Base-by-base conservation (phyloP, 306 rosid genomes). In the Cucurbita argyrosperma region DNA sequence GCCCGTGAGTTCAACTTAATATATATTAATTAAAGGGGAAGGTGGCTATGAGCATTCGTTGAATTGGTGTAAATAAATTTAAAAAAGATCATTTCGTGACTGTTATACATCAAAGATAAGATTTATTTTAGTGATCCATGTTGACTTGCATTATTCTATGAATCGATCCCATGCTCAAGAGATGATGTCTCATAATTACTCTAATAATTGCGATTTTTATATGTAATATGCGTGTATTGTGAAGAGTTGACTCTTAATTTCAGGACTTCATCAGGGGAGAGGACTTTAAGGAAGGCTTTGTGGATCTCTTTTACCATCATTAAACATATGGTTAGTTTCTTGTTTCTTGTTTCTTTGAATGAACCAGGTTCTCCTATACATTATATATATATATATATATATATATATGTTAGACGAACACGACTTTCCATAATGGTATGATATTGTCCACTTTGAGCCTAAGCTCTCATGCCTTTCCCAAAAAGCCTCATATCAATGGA, bases 11-110 rank as follows among this genome's bases (percentile, higher is more conserved):
- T 76, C 47, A 49, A 59, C 19, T 57, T 13, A 16, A 37, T 61
- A 21, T 46, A 26, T 59, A 47, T 43, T 59, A 50, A 50, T 50
- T 14, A 50, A 50, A 35, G 52, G 19, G 71, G 61, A 47, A 40
- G 81, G 74, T 69, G 77, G 65, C 68, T 19, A 26, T 60, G 71
- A 82, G 77, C 74, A 74, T 81, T 79, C 80, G 63, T 21, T 68
- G 16, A 42, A 30, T 69, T 26, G 14, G 53, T 65, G 35, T 60
- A 38, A 38, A 40, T n/a, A 40, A 14, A 40, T 40, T 40, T 4
- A 4, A 50, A 50, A 39, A 11, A 1, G 13, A 55, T 18, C 5
- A 4, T 12, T 4, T 57, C 38, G 4, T 57, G 62, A 7, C 58
- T 21, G 23, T 57, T 23, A 57, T 57, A 57, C 38, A 57, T 57